These are phyloP conservation scores for Musa troglodytarum DNA, from an alignment of 176 grass and related monocot genomes.

Conservation along the genomic window DNA sequence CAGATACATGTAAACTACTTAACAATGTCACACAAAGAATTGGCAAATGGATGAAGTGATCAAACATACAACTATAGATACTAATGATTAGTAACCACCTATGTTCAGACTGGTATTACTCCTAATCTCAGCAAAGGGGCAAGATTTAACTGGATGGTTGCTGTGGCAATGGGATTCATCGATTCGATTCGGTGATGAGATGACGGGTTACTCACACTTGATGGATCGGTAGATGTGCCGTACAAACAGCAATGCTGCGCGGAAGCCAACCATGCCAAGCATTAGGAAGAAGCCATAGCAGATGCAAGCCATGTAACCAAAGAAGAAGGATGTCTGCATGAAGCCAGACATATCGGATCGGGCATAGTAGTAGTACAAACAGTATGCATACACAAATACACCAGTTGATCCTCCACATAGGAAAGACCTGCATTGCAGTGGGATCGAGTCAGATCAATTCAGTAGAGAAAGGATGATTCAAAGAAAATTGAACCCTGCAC, in stretches of 20 bases:
- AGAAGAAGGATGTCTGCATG: conserved; percentile 99
- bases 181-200: neutral
- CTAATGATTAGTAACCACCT: neutral
- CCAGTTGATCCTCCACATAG: conserved; percentile 88
- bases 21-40: neutral
- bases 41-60: neutral
- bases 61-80: neutral
- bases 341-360: conserved; percentile 96
- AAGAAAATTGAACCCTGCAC: neutral
- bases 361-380: conserved; percentile 92
- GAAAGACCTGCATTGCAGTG: conserved; percentile 55
- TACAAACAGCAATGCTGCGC: conserved; percentile 81
- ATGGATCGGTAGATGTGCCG: conserved; percentile 97
- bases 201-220: conserved; percentile 61
- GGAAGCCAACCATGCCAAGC: conserved; percentile 92
- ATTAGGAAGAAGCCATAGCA: conserved; percentile 96
- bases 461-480: neutral
- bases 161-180: neutral
- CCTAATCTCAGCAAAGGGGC: neutral
- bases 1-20: too few species aligned
- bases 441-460: neutral
- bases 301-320: conserved; percentile 98
- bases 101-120: neutral
- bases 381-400: conserved; percentile 86
- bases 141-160: neutral